A percentile compares a stretch with the other conserved stretches of the same genome.
phyloP scores from a whole-genome alignment of 192 early-diverging fungal genomes.

The Podila clonocystis region DNA sequence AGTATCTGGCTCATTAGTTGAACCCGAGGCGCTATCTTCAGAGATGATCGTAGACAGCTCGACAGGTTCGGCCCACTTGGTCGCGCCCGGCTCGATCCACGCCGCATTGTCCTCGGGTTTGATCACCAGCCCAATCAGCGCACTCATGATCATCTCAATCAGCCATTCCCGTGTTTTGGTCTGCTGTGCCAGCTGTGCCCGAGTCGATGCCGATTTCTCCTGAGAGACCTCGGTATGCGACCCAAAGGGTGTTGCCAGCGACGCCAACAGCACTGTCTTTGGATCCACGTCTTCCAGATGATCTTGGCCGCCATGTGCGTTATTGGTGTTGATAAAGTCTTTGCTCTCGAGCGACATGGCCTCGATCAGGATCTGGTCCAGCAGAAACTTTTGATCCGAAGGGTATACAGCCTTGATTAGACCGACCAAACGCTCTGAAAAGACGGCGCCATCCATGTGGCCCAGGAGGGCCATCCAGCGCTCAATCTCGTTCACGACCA shows the following conservation, averaged over 20 bases:
- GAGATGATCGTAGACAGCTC: slow-evolving; percentile 4
- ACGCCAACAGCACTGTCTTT: not conserved
- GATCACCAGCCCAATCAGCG: slow-evolving; percentile 36
- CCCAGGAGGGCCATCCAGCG: slow-evolving; percentile 33
- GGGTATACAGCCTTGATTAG: slow-evolving; percentile 45
- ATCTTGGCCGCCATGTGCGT: slow-evolving; percentile 5
- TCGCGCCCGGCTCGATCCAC: slow-evolving; percentile 21
- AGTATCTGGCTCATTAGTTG: not conserved
- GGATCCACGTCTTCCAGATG: not conserved
- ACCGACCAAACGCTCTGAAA: slow-evolving; percentile 17
- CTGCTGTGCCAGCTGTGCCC: not conserved
- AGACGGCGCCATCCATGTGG: slow-evolving; percentile 30
- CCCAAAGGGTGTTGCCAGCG: not conserved
- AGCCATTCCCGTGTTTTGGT: slow-evolving; percentile 18
- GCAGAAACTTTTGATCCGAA: slow-evolving; percentile 44
- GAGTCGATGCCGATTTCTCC: not conserved
- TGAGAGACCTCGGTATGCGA: not conserved
- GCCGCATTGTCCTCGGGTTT: slow-evolving; percentile 33
- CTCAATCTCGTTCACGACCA: slow-evolving; percentile 21
- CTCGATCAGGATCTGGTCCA: slow-evolving; percentile 42
- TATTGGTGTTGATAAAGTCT: no score
- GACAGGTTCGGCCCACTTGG: slow-evolving; percentile 25
- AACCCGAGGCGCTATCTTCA: not conserved
- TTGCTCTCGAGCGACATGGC: slow-evolving; percentile 38
- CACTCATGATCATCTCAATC: slow-evolving; percentile 33